Conservation (phyloP, 805 yeast species). For the Starmera pachycereana region DNA sequence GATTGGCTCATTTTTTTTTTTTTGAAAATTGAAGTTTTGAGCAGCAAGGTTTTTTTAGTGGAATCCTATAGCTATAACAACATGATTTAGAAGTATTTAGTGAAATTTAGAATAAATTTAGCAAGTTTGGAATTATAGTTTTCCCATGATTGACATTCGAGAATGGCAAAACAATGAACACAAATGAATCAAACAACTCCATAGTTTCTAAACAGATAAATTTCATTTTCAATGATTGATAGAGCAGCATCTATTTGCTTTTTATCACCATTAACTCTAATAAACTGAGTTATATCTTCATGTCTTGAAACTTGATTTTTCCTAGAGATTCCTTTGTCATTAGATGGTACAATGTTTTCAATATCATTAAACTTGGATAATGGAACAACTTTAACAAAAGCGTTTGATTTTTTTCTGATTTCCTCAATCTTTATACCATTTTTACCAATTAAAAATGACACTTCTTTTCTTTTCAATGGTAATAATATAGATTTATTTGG, state of each 20-base stretch:
- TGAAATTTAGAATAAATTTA: too few species aligned
- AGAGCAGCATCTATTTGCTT: slow-evolving; percentile 18
- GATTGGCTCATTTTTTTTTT: neutral
- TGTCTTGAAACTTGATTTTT: neutral
- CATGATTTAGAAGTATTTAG: too few species aligned
- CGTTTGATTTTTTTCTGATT: slow-evolving; percentile 24
- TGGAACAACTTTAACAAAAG: slow-evolving; percentile 30
- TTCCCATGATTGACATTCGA: too few species aligned
- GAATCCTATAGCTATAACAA: neutral
- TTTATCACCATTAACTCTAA: slow-evolving; percentile 22
- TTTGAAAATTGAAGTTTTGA: too few species aligned
- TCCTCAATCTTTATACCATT: slow-evolving; percentile 28
- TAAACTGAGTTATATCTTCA: slow-evolving; percentile 13
- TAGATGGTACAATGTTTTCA: slow-evolving; percentile 4
- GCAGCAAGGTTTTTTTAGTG: neutral
- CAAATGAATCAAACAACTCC: neutral
- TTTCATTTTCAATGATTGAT: slow-evolving; percentile 16
- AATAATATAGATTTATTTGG: slow-evolving; percentile 3
- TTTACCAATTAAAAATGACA: slow-evolving; percentile 32
- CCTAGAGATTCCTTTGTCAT: slow-evolving; percentile 3
- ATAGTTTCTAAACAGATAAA: slow-evolving; percentile 11
- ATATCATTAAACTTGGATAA: slow-evolving; percentile 12
- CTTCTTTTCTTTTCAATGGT: slow-evolving; percentile 22
- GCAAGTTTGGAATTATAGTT: too few species aligned
- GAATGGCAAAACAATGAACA: too few species aligned